Percentiles rank a stretch among this genome's conserved stretches.
Conservation (phyloP, 148 eudicot species). For the Tetragonia tetragonoides region DNA sequence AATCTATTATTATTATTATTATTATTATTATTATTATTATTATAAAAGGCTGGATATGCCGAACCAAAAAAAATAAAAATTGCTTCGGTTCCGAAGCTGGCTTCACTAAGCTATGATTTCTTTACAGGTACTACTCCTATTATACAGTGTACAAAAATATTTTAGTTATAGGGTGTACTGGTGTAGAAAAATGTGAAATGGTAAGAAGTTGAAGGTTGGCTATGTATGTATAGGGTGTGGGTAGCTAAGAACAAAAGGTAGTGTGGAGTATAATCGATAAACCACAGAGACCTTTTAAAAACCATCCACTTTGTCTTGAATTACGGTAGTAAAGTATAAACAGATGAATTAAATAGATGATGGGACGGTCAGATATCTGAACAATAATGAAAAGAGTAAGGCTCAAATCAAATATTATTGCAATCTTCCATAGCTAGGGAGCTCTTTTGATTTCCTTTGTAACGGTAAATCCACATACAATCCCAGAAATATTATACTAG, state of each 20-base stretch:
- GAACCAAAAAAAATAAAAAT: no score
- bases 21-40: no score
- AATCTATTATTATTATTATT: no score
- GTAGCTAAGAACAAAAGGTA: not conserved
- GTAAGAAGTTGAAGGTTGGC: not conserved
- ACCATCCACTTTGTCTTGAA: slow-evolving; percentile 30
- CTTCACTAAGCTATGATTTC: no score
- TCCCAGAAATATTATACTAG: no score
- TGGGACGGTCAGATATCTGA: slow-evolving; percentile 20
- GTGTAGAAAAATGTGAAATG: not conserved
- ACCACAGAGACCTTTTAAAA: slow-evolving; percentile 5
- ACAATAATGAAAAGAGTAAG: not conserved
- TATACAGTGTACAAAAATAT: no score
- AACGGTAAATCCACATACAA: no score
- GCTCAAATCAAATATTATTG: not conserved
- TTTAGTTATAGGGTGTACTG: no score
- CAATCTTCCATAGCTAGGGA: slow-evolving; percentile 7
- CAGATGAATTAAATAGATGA: not conserved
- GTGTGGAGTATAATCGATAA: slow-evolving; percentile 17
- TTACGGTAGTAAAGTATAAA: not conserved
- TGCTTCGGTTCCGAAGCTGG: no score
- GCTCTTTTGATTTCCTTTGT: not conserved
- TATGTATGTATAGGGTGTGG: no score
- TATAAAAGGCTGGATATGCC: no score
- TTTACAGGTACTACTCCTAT: no score